Evolutionary conservation across 768 basidiomycete species (phyloP), one percentile per base, ranked within the genome.

Genomic region (Exidia glandulosa): DNA sequence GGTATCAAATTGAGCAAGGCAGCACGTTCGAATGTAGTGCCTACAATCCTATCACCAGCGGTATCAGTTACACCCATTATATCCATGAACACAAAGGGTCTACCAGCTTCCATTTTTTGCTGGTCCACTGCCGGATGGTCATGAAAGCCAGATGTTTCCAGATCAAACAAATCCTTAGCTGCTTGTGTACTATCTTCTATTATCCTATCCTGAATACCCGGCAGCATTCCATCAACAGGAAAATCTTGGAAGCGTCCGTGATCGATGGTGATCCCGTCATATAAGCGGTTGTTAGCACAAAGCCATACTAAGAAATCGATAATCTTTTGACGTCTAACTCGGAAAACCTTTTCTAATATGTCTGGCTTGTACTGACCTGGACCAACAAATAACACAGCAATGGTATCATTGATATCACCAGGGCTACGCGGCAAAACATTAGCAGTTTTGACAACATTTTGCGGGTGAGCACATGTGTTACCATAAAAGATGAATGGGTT

Each of bases 391-490:
- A 74, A 63, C 3, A 74, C 62, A 29, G 57, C 61, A 1, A 74
- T 30, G 27, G 64, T 56, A 13, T 63, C 68, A 55, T 60, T 67
- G 0, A 74, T 50, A 64, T 74, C 65, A 2, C 60, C 36, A 14
- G 68, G 68, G 0, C 68, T 68, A 0, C 66, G 54, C 19, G 71
- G 72, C 2, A 74, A 56, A 0, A 67, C 61, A 31, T 47, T 19
- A 0, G 67, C 70, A 14, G 71, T 72, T 1, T 71, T 70, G 2
- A 70, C 27, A 2, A 72, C 33, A 61, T 75, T 74, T 64, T 67
- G 68, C 6, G 72, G 65, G 64, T 73, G 70, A 6, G 72, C 66
- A 64, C 72, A 74, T 2, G 68, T 73, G 55, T 74, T 74, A 1
- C 72, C 72, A 65, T 71, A 66, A 41, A 73, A 66, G 0, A 72